A percentile compares a stretch with the other conserved stretches of the same genome.
Conservation (phyloP, 345 rosid species). For the Euphorbia tirucalli region DNA sequence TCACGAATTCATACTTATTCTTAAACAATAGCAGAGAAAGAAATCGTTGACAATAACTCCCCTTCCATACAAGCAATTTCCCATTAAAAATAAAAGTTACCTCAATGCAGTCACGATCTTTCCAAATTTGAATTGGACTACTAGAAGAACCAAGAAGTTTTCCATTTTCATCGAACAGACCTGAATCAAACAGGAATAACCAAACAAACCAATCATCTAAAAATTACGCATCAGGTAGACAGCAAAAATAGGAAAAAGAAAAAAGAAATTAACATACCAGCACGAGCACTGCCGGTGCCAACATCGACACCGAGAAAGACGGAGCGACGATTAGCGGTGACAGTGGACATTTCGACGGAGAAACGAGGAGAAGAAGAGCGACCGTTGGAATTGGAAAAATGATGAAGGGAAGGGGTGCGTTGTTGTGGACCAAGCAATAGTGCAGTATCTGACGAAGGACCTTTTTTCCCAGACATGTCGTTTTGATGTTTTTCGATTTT, state of each 20-base stretch:
- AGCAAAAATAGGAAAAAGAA: background rate
- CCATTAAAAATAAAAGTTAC: constrained; percentile 26
- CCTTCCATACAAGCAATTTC: background rate
- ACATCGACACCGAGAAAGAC: constrained; percentile 90
- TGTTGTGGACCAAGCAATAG: constrained; percentile 5
- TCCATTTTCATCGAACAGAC: constrained; percentile 76
- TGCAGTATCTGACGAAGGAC: constrained; percentile 3
- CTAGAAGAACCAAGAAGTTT: constrained; percentile 82
- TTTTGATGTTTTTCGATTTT: background rate
- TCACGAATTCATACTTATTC: background rate
- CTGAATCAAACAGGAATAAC: constrained; percentile 37
- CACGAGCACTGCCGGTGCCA: constrained; percentile 97
- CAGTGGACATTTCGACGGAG: constrained; percentile 30
- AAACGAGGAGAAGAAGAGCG: background rate
- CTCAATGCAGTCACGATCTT: constrained; percentile 81
- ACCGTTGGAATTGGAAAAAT: background rate
- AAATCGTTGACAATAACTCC: background rate
- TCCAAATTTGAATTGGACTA: constrained; percentile 96
- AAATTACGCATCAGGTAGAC: background rate
- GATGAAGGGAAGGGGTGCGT: background rate
- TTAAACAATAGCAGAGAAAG: background rate
- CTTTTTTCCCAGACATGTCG: constrained; percentile 16
- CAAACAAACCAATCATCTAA: background rate
- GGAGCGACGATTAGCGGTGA: constrained; percentile 41
- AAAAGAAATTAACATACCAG: too few species aligned